phyloP scores from a whole-genome alignment of 345 rosid species.

The Syzygium grande region DNA sequence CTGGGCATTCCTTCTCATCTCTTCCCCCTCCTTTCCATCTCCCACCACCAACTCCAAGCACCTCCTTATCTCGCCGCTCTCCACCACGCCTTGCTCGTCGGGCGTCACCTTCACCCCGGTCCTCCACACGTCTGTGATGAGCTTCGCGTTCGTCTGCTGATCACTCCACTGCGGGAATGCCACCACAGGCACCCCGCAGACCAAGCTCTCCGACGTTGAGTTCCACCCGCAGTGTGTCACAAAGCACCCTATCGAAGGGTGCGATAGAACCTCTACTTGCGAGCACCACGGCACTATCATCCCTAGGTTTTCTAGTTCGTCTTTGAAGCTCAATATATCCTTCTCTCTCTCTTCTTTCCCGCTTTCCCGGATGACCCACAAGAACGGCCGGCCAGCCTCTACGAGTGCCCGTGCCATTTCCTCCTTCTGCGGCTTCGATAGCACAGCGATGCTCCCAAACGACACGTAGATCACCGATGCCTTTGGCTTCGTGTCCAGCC shows the following conservation, averaged over 20 bases:
- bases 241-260: neutral
- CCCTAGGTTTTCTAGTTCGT: neutral
- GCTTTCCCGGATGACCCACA: neutral
- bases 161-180: neutral
- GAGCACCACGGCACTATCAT: neutral
- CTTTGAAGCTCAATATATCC: neutral
- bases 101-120: neutral
- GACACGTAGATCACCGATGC: slow-evolving; percentile 29
- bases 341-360: neutral
- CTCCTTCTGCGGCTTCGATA: neutral
- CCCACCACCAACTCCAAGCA: neutral
- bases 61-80: neutral
- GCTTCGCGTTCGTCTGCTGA: neutral
- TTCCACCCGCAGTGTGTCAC: neutral
- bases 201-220: neutral
- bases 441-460: slow-evolving; percentile 15
- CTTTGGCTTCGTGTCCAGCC: slow-evolving; percentile 26
- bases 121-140: neutral
- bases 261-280: neutral
- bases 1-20: neutral
- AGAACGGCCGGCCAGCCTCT: neutral
- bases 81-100: neutral
- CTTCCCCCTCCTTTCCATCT: neutral
- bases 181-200: neutral
- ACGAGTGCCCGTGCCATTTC: neutral